Evolutionary conservation across 306 rosid species (phyloP), one percentile per base, ranked within the genome.

Genomic region (Dryas octopetala): DNA sequence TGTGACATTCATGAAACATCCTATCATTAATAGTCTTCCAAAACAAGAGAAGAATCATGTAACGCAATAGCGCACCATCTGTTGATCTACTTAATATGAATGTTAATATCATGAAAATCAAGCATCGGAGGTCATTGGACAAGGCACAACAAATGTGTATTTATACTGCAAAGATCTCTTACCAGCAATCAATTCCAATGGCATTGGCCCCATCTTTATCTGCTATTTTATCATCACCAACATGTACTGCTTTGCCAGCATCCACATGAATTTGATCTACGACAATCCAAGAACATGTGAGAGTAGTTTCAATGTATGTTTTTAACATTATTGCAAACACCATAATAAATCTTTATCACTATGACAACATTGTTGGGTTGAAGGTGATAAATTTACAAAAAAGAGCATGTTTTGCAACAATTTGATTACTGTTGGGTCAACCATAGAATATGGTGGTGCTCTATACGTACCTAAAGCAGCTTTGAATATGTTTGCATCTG

Each of bases 131-230:
- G 23, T 28, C 60, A 15, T 44, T 10, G 4, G 10, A 77, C 46
- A 17, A 16, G 53, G 5, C 8, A 70, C 3, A 43, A 70, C 3
- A 43, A 68, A 6, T 45, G 9, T 41, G 46, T 32, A 70, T 52
- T 83, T 66, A 58, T 69, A 62, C 51, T 28, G 76, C n/a, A 41
- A 60, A 78, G 61, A 52, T 62, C 67, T 61, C 90, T 86, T 77
- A 94, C 98, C 95, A 91, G 81, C 98, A 95, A 86, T 89, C 89
- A 15, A 95, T 85, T 62, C 97, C 98, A 70, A 90, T 71, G 45
- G 89, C 86, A 74, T 82, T 90, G 65, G 97, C 97, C 62, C 97
- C 98, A 0, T 53, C 46, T 80, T 91, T 90, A 84, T 91, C 96
- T 60, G 97, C 89, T n/a, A 85, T 82, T 71, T 74, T 46, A 85